phyloP scores from a whole-genome alignment of 1,284 basidiomycete species.

The Irpex lacteus region DNA sequence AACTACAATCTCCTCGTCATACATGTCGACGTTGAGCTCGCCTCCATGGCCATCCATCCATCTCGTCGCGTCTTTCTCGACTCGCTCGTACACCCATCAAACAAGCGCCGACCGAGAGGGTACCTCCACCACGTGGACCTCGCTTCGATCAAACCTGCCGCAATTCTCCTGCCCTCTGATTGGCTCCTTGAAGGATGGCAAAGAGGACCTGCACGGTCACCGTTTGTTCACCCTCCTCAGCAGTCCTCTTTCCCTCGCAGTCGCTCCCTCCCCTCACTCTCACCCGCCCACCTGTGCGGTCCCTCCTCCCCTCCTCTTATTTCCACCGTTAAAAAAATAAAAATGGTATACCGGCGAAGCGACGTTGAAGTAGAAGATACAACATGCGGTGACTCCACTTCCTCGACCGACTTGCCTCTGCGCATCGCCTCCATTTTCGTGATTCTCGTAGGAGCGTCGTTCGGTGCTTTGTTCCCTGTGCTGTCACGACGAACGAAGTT shows the following conservation, averaged over 20 bases:
- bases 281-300: background rate
- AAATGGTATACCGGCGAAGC: background rate
- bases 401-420: slow-evolving; percentile 30
- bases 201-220: slow-evolving; percentile 1
- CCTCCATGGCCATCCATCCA: too few relatives aligned
- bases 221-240: background rate
- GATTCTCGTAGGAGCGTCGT: slow-evolving; percentile 68
- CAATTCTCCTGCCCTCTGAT: background rate
- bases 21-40: too few relatives aligned
- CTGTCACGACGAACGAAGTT: slow-evolving; percentile 60
- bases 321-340: background rate
- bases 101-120: background rate
- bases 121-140: background rate
- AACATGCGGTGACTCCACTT: background rate
- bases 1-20: too few relatives aligned
- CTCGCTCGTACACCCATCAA: background rate
- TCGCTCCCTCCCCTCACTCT: background rate
- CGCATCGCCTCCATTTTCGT: slow-evolving; percentile 89
- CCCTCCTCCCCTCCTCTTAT: background rate
- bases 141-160: background rate
- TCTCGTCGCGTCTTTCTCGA: too few relatives aligned
- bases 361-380: background rate
- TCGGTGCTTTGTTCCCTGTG: slow-evolving; percentile 83
- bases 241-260: background rate
- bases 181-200: background rate